Percentiles rank a stretch among this genome's conserved stretches.
Evolutionary conservation across 352 stramenopile species (phyloP).

Genomic region (Phytophthora crassamura): DNA sequence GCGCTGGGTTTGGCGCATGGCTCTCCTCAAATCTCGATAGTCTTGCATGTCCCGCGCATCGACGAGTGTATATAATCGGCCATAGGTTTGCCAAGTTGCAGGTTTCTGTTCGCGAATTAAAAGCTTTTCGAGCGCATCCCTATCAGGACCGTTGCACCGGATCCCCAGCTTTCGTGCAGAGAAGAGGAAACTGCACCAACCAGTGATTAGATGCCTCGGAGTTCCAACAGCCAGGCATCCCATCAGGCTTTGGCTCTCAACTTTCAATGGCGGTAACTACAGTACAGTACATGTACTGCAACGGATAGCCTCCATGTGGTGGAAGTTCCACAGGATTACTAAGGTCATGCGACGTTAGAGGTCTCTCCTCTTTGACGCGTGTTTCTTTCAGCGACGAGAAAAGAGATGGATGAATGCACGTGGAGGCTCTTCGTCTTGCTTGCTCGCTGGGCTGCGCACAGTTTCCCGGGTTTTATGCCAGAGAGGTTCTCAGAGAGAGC

Average conservation of each 20-base stretch:
- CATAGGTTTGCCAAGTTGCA: background rate
- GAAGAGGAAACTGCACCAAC: constrained; percentile 1
- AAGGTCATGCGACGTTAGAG: no score
- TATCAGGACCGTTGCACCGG: constrained; percentile 17
- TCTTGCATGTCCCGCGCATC: background rate
- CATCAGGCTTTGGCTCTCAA: constrained; percentile 13
- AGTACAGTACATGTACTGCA: no score
- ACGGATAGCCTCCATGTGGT: no score
- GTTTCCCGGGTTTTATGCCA: no score
- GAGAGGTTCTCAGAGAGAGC: no score
- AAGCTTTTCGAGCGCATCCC: constrained; percentile 15
- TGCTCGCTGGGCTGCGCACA: no score
- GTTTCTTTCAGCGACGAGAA: no score
- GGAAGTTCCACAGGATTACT: no score
- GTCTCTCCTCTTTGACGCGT: no score
- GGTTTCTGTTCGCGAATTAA: constrained; percentile 17
- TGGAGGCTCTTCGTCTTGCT: no score
- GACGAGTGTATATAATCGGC: constrained; percentile 10
- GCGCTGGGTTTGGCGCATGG: background rate
- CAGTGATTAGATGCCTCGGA: constrained; percentile 19
- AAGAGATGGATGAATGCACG: no score
- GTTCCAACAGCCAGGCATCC: constrained; percentile 11
- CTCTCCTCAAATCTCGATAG: constrained; percentile 30
- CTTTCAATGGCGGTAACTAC: background rate
- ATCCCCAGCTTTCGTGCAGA: constrained; percentile 15